Base-by-base conservation (phyloP, 805 yeast species). In the Ogataea neopini region DNA sequence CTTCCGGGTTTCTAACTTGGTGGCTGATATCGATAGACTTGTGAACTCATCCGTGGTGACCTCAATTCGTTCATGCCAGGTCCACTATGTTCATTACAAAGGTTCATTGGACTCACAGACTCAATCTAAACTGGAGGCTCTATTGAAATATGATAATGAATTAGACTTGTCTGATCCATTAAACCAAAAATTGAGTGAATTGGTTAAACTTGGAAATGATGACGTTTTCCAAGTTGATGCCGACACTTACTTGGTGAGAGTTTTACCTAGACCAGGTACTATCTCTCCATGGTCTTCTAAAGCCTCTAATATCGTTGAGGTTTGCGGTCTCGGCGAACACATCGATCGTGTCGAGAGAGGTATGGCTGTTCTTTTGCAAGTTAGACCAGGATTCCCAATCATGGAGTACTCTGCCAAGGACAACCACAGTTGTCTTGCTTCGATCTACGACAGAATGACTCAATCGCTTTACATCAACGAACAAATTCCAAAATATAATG, bases 251-350 rank as follows among this genome's bases (percentile, higher is more conserved):
- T 70, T 90, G 54, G 70, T 92, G 40, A 78, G 96, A 64, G 76
- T 94, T 44, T 75, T 90, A 44, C 99, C 99, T 37, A 81, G 98
- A 67, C 74, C 90, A 6, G 99, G 99, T 51, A 94, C 99, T 10
- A 92, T 94, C 56, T 91, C 98, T 20, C 98, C 99, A 28, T 94
- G 99, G 99, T 88, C 97, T 8, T 91, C 98, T 11, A 94, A 94
- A 71, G 99, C 99, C 22, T 91, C 99, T 34, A 92, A 94, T 70
- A 94, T 94, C 57, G 79, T 91, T 44, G 80, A 83, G 47, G 96
- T 88, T 47, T 88, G 96, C 71, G 97, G 97, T 8, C 76, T 94
- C 51, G 78, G 74, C 32, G 74, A 76, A 15, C 78, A 76, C 51
- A 75, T 94, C 41, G 88, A 81, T 61, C 80, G 98, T 60, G 83